Conservation (phyloP, 1,284 basidiomycete genomes). For the Omphalotus olearius region DNA sequence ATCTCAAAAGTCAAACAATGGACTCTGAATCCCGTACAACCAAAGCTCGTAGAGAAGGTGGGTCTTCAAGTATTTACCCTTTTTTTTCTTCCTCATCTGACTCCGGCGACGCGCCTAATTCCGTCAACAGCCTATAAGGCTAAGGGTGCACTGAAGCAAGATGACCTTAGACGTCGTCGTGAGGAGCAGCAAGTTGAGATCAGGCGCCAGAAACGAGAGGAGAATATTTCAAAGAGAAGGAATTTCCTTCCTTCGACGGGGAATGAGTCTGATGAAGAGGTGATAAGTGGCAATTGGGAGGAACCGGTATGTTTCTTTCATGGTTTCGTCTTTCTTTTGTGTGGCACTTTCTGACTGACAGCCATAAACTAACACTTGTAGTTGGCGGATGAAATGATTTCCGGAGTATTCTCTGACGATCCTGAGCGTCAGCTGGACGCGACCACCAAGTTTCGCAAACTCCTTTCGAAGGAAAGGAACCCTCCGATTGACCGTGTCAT, state of each 20-base stretch:
- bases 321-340: constrained; percentile 12
- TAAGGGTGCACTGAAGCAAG: constrained; percentile 80
- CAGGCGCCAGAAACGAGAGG: constrained; percentile 92
- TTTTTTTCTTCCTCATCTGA: constrained; percentile 19
- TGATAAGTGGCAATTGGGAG: constrained; percentile 67
- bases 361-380: constrained; percentile 25
- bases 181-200: constrained; percentile 98
- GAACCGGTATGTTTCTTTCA: constrained; percentile 53
- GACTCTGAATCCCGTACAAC: constrained; percentile 54
- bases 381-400: constrained; percentile 91
- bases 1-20: constrained; percentile 16
- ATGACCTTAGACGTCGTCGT: constrained; percentile 87
- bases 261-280: constrained; percentile 85
- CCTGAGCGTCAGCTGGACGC: constrained; percentile 91
- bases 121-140: constrained; percentile 54
- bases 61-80: constrained; percentile 21
- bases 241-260: constrained; percentile 78
- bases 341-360: constrained; percentile 14
- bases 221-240: constrained; percentile 93
- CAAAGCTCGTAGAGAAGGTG: constrained; percentile 64
- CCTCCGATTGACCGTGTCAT: constrained; percentile 99
- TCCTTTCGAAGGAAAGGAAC: constrained; percentile 99
- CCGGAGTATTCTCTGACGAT: constrained; percentile 90
- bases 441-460: constrained; percentile 96
- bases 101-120: constrained; percentile 31